Percentiles rank a stretch among this genome's conserved stretches.
phyloP scores from a whole-genome alignment of 352 stramenopile genomes.

The Pythium apleroticum region DNA sequence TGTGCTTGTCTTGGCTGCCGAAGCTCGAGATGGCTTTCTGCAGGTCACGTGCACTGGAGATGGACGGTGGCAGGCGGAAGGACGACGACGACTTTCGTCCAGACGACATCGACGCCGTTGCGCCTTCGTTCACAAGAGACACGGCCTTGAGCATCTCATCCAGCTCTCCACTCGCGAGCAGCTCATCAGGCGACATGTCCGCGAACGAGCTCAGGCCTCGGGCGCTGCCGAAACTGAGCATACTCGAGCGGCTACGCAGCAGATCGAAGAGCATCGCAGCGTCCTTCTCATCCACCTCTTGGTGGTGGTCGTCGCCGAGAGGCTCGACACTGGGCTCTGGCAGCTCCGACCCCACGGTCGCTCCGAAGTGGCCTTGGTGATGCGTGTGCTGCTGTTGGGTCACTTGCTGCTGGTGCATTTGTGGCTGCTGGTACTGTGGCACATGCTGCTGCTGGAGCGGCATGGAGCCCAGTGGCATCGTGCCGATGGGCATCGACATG shows the following conservation, averaged over 20 bases:
- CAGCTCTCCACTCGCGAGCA: conserved; percentile 75
- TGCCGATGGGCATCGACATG: conserved; percentile 18
- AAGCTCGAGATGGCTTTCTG: conserved; percentile 55
- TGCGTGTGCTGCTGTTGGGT: neutral
- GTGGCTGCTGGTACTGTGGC: conserved; percentile 8
- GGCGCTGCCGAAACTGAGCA: conserved; percentile 65
- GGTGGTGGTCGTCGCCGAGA: conserved; percentile 52
- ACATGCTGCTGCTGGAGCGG: conserved; percentile 13
- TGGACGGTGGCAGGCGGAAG: conserved; percentile 53
- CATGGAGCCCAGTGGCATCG: conserved; percentile 22
- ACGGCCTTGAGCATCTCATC: conserved; percentile 77
- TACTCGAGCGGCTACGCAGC: conserved; percentile 59
- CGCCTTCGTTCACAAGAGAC: conserved; percentile 54
- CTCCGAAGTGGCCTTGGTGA: neutral
- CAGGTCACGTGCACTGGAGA: conserved; percentile 55
- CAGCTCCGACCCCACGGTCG: conserved; percentile 27
- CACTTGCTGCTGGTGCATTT: conserved; percentile 4
- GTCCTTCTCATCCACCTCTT: conserved; percentile 61
- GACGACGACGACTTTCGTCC: conserved; percentile 31
- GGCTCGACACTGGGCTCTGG: conserved; percentile 69
- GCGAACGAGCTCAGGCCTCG: conserved; percentile 55
- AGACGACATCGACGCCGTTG: conserved; percentile 25
- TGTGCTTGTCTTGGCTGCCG: conserved; percentile 60
- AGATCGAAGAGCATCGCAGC: conserved; percentile 70
- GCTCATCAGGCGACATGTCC: conserved; percentile 75